These are phyloP conservation scores for Haplosporangium gracile DNA, from an alignment of 192 early-diverging fungal genomes.

Conservation along the genomic window DNA sequence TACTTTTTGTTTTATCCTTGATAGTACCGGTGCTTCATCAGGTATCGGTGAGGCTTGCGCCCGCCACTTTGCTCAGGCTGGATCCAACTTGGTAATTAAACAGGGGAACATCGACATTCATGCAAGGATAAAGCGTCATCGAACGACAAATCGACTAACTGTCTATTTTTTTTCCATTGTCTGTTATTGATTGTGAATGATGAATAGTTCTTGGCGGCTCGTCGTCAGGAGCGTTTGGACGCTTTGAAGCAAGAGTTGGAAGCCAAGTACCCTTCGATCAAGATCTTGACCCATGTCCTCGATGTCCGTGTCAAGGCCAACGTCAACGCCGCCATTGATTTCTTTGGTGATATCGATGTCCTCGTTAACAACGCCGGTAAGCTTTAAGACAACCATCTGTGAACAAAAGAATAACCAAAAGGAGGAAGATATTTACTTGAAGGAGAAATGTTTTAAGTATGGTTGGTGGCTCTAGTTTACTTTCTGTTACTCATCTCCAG, in stretches of 20 bases:
- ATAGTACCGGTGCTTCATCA: constrained; percentile 74
- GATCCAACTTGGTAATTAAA: constrained; percentile 65
- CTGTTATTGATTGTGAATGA: not conserved
- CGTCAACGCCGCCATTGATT: constrained; percentile 68
- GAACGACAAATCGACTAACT: too few relatives aligned
- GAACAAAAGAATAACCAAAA: not conserved
- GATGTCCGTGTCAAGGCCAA: constrained; percentile 79
- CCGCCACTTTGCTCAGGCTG: constrained; percentile 72
- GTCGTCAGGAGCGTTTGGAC: constrained; percentile 76
- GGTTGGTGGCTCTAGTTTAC: too few relatives aligned
- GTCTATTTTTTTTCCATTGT: not conserved
- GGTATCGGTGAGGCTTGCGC: constrained; percentile 80
- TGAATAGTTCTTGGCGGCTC: constrained; percentile 70
- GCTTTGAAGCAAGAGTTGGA: constrained; percentile 66
- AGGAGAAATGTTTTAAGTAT: too few relatives aligned
- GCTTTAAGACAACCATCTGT: not conserved
- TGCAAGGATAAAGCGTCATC: not conserved
- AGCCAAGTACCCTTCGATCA: constrained; percentile 61
- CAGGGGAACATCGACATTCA: not conserved
- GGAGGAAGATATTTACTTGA: too few relatives aligned
- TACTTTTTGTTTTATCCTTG: not conserved
- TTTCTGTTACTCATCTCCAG: not conserved
- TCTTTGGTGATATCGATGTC: constrained; percentile 76
- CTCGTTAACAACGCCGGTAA: constrained; percentile 92
- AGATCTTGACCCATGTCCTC: constrained; percentile 72